These are phyloP conservation scores for Penicillium sp. DNA, from an alignment of 2,329 filamentous ascomycete genomes.

Conservation along the genomic window DNA sequence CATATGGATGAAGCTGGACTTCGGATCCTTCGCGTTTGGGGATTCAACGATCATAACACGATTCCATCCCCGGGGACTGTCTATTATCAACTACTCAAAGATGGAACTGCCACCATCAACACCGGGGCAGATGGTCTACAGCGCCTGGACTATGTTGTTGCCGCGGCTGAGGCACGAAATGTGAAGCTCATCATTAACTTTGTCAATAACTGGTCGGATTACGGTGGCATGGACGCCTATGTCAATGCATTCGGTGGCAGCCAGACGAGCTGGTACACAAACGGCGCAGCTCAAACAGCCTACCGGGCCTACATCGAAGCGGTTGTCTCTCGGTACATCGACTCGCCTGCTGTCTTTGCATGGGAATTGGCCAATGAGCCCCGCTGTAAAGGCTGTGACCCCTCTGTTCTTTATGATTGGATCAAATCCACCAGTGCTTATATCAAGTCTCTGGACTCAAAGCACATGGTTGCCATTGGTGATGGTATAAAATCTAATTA, in stretches of 20 bases:
- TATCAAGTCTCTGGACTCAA: slow-evolving; percentile 61
- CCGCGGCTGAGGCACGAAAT: slow-evolving; percentile 57
- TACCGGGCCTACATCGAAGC: slow-evolving; percentile 63
- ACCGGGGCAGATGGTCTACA: slow-evolving; percentile 62
- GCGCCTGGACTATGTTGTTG: slow-evolving; percentile 64
- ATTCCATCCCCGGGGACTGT: slow-evolving; percentile 45
- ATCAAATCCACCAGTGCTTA: slow-evolving; percentile 57
- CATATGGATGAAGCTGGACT: slow-evolving; percentile 41
- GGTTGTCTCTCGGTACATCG: slow-evolving; percentile 60
- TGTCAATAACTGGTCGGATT: slow-evolving; percentile 70
- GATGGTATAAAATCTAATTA: slow-evolving; percentile 40
- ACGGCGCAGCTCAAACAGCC: slow-evolving; percentile 52
- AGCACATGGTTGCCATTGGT: slow-evolving; percentile 63
- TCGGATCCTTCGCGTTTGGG: slow-evolving; percentile 55
- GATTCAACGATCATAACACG: slow-evolving; percentile 52
- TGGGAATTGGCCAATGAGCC: slow-evolving; percentile 70
- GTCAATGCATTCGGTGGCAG: slow-evolving; percentile 54
- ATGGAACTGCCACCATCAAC: slow-evolving; percentile 55
- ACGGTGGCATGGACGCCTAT: slow-evolving; percentile 63
- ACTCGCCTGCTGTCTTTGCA: slow-evolving; percentile 60
- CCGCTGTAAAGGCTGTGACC: slow-evolving; percentile 60
- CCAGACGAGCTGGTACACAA: slow-evolving; percentile 59
- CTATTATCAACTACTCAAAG: slow-evolving; percentile 44
- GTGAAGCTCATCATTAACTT: slow-evolving; percentile 60
- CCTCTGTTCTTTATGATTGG: slow-evolving; percentile 60